phyloP scores from a whole-genome alignment of 2,329 filamentous ascomycete genomes.

The Alternaria sp. region DNA sequence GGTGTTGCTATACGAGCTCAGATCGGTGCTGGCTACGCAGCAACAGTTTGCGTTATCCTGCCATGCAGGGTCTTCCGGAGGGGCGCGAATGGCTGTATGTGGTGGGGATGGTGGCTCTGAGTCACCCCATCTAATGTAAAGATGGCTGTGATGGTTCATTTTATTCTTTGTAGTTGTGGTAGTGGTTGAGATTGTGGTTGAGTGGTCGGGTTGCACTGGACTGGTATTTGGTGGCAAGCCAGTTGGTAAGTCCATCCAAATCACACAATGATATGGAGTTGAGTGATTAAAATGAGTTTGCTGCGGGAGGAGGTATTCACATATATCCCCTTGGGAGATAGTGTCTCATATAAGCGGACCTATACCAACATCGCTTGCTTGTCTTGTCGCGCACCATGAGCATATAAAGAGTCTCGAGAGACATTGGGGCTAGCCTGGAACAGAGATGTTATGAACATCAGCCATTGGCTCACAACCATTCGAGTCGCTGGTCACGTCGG shows the following conservation, averaged over 20 bases:
- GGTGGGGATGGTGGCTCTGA: not conserved
- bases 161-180: not conserved
- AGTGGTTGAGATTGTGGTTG: not conserved
- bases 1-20: not conserved
- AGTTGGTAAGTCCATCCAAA: not conserved
- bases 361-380: not conserved
- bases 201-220: not conserved
- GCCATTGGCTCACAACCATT: not conserved
- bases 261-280: not conserved
- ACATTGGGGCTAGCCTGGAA: not conserved
- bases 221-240: not conserved
- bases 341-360: not conserved
- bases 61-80: not conserved
- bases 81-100: not conserved
- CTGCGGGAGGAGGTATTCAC: not conserved
- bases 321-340: not conserved
- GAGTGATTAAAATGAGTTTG: not conserved
- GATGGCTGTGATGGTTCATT: not conserved
- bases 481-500: not conserved
- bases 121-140: not conserved
- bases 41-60: not conserved
- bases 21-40: not conserved
- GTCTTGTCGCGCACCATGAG: not conserved
- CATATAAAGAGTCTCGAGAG: not conserved
- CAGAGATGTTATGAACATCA: not conserved